Base-by-base conservation (phyloP, 257 asterid species). In the Hygrophila difformis region DNA sequence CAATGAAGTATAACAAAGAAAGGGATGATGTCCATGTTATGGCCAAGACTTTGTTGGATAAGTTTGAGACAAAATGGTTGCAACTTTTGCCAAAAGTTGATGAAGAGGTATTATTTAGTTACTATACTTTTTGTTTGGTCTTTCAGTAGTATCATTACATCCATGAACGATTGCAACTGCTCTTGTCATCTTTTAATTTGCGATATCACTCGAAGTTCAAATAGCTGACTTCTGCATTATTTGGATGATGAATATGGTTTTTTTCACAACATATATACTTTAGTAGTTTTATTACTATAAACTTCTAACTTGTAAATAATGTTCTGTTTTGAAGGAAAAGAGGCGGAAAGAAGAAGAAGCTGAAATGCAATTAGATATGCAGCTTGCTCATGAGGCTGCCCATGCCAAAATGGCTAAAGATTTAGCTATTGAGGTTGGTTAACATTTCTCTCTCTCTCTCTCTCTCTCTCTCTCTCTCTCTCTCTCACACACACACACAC, bases 71-170 rank as follows among this genome's bases (percentile, higher is more conserved):
- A 49, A 81, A 78, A 60, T 87, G 97, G 97, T 72, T 87, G 58
- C 79, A 70, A 43, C 91, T 87, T 60, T 65, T 87, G 59, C 97
- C 97, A 14, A 84, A 81, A 73, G 95, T 84, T 47, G 94, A 87
- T 63, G 88, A 81, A 70, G 97, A 87, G 95, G 97, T 87, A 76
- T 20, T 21, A 6, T 20, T 17, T 21, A 28, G 41, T 50, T 57
- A 40, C 22, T 18, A 43, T 33, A 12, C 38, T 19, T 44, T 14
- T 34, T 4, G 7, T 36, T 44, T 15, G 16, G 31, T 18, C 44
- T 33, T 3, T 20, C 18, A n/a, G 31, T 37, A 39, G 22, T 31
- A 13, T 37, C 11, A 23, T 9, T 44, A 5, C 19, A 13, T 38
- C 29, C 13, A 18, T 16, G 39, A 52, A 23, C 44, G 14, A 35